Conservation (phyloP, 2,329 filamentous ascomycete genomes). For the Colletotrichum coccodes region DNA sequence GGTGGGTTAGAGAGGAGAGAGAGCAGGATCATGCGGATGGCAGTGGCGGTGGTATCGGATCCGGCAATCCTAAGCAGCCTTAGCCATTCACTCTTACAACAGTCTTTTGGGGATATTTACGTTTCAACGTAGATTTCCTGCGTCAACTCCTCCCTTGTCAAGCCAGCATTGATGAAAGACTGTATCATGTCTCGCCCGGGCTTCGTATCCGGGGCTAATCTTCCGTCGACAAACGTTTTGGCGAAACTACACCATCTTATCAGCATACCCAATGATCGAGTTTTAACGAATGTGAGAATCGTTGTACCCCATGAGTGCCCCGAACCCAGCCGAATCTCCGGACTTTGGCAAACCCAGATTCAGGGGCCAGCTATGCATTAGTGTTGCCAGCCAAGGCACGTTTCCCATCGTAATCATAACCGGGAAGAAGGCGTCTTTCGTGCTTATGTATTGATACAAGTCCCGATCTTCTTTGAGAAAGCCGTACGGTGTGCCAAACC, state of each 20-base stretch:
- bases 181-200: constrained; percentile 43
- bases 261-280: background rate
- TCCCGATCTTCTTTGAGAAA: constrained; percentile 39
- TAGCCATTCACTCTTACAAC: background rate
- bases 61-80: constrained; percentile 40
- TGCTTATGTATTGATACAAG: constrained; percentile 36
- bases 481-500: constrained; percentile 40
- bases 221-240: constrained; percentile 40
- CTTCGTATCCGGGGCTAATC: constrained; percentile 40
- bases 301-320: constrained; percentile 40
- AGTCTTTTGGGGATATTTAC: background rate
- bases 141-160: constrained; percentile 39
- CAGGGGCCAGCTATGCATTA: constrained; percentile 36
- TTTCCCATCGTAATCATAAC: constrained; percentile 36
- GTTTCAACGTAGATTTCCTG: constrained; percentile 39
- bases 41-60: constrained; percentile 46
- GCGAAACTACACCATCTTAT: constrained; percentile 37
- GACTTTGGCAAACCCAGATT: constrained; percentile 37
- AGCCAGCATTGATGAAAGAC: constrained; percentile 40
- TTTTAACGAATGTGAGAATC: no score
- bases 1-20: constrained; percentile 60
- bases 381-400: constrained; percentile 36
- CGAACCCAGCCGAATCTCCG: constrained; percentile 46
- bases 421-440: constrained; percentile 30
- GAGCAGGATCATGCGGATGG: constrained; percentile 58